phyloP scores from a whole-genome alignment of 441 rosid genomes.

The Aquilaria agallochum region DNA sequence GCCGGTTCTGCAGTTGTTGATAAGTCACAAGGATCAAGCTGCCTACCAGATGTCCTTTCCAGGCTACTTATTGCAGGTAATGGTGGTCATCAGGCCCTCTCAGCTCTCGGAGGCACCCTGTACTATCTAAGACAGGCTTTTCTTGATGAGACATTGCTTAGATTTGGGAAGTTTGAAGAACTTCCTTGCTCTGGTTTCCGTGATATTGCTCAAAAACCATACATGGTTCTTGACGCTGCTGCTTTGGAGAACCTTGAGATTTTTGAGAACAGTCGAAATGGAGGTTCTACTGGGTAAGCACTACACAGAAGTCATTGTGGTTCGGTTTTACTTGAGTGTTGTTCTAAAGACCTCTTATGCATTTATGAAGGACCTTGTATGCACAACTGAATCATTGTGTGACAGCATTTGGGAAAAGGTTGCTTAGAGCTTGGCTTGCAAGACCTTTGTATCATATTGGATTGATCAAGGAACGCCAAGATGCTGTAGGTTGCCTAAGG shows the following conservation, averaged over 20 bases:
- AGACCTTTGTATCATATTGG: conserved; percentile 72
- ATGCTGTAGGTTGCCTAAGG: conserved; percentile 82
- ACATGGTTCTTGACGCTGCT: conserved; percentile 97
- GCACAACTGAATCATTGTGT: conserved; percentile 90
- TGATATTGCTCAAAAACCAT: conserved; percentile 56
- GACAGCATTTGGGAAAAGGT: conserved; percentile 89
- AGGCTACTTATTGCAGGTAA: conserved; percentile 55
- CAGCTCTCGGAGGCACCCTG: conserved; percentile 96
- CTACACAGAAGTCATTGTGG: conserved; percentile 8
- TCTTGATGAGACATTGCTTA: conserved; percentile 85
- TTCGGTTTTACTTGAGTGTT: conserved; percentile 13
- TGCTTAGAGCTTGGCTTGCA: conserved; percentile 93
- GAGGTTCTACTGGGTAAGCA: conserved; percentile 77
- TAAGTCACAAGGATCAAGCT: conserved; percentile 25
- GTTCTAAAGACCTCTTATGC: conserved; percentile 18
- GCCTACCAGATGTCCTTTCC: conserved; percentile 58
- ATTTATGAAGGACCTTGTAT: conserved; percentile 74
- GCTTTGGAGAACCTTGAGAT: conserved; percentile 98
- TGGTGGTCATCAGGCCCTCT: conserved; percentile 65
- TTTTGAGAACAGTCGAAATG: conserved; percentile 92
- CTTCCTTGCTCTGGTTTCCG: conserved; percentile 73
- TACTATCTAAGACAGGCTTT: conserved; percentile 91
- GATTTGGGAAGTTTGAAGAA: conserved; percentile 82
- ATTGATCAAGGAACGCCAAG: conserved; percentile 90
- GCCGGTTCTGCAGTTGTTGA: conserved; percentile 23